These are phyloP conservation scores for Penicillium desertorum DNA, from an alignment of 495 filamentous ascomycete species.

Conservation along the genomic window DNA sequence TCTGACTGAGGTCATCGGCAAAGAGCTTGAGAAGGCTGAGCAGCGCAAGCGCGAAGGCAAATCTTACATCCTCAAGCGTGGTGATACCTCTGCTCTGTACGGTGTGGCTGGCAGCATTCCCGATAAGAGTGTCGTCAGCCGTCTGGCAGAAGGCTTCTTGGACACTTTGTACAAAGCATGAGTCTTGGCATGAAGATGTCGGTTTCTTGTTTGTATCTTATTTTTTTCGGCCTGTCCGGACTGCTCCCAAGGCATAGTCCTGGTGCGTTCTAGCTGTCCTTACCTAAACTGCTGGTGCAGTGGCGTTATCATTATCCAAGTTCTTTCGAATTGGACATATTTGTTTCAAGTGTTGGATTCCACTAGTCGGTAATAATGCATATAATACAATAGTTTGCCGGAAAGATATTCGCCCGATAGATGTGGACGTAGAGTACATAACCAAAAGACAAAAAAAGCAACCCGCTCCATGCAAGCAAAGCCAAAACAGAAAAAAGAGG, in stretches of 20 bases:
- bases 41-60: slow-evolving; percentile 70
- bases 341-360: slow-evolving; percentile 12
- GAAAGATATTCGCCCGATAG: slow-evolving; percentile 12
- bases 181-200: slow-evolving; percentile 13
- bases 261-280: slow-evolving; percentile 6
- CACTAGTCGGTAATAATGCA: slow-evolving; percentile 1
- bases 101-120: slow-evolving; percentile 93
- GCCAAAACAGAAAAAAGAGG: slow-evolving; percentile 21
- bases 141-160: slow-evolving; percentile 86
- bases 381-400: slow-evolving; percentile 40
- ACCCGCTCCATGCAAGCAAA: slow-evolving; percentile 45
- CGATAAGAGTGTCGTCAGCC: slow-evolving; percentile 91
- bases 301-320: slow-evolving; percentile 13
- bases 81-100: slow-evolving; percentile 85
- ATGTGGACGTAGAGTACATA: slow-evolving; percentile 28
- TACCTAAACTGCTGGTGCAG: slow-evolving; percentile 7
- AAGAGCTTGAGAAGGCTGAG: slow-evolving; percentile 71
- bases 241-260: slow-evolving; percentile 14
- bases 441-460: slow-evolving; percentile 30
- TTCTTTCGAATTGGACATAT: slow-evolving; percentile 30
- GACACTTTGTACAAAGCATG: slow-evolving; percentile 95
- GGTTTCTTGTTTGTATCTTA: slow-evolving; percentile 3
- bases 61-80: slow-evolving; percentile 46
- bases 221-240: slow-evolving; percentile 22
- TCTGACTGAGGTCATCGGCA: slow-evolving; percentile 73